phyloP scores from a whole-genome alignment of 2,329 filamentous ascomycete genomes.

The Ophiostoma novo-ulmi region DNA sequence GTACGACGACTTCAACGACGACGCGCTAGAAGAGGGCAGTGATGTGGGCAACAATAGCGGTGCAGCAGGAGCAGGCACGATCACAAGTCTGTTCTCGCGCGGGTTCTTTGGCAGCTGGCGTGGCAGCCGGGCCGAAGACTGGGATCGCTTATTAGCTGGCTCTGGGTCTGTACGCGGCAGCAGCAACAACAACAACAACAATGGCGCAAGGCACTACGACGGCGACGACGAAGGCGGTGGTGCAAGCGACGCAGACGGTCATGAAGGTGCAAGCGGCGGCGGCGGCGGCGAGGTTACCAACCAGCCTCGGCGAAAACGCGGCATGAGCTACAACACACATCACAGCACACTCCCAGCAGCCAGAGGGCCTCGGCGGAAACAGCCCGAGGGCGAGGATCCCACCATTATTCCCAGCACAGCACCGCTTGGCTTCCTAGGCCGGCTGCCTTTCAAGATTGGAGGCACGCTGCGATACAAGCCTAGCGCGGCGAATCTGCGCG shows the following conservation, averaged over 20 bases:
- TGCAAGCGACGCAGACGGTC: slow-evolving; percentile 30
- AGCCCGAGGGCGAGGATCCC: slow-evolving; percentile 59
- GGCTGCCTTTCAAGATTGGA: slow-evolving; percentile 79
- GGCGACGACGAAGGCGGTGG: slow-evolving; percentile 32
- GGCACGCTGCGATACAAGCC: slow-evolving; percentile 81
- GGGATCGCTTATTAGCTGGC: slow-evolving; percentile 74
- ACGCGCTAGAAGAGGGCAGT: slow-evolving; percentile 65
- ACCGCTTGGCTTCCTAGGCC: slow-evolving; percentile 76
- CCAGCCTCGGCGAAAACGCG: slow-evolving; percentile 67
- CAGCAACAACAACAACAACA: slow-evolving; percentile 22
- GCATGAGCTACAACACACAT: slow-evolving; percentile 86
- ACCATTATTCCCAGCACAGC: slow-evolving; percentile 87
- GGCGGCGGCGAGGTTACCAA: slow-evolving; percentile 42
- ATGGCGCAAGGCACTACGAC: slow-evolving; percentile 26
- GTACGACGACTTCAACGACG: slow-evolving; percentile 60
- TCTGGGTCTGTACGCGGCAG: slow-evolving; percentile 46
- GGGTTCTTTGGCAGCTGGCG: slow-evolving; percentile 69
- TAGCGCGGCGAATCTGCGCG: slow-evolving; percentile 82
- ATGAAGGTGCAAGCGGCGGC: slow-evolving; percentile 24
- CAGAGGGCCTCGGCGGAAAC: slow-evolving; percentile 36
- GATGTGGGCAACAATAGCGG: slow-evolving; percentile 33
- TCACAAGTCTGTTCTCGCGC: slow-evolving; percentile 43
- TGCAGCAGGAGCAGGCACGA: slow-evolving; percentile 34
- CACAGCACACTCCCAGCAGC: slow-evolving; percentile 53
- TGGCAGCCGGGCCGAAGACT: slow-evolving; percentile 60